Percentiles rank a stretch among this genome's conserved stretches.
Evolutionary conservation across 768 basidiomycete genomes (phyloP).

Genomic region (Kwoniella newhampshirensis): DNA sequence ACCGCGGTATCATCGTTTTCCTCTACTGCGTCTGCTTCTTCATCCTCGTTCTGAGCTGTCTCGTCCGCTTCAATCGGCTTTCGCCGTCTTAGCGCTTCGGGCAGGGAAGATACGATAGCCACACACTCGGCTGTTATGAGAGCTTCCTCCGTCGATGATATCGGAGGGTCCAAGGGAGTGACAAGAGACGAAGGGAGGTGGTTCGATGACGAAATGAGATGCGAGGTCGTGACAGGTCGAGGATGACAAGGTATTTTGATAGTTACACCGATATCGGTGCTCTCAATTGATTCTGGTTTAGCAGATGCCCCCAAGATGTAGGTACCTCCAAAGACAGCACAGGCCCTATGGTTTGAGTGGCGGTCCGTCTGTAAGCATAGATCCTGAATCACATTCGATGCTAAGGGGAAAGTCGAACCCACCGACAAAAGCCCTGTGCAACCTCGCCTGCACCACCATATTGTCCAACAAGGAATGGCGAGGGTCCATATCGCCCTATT

Average conservation of each 20-base stretch:
- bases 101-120: conserved; percentile 37
- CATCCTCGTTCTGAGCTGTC: neutral
- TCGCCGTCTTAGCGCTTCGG: conserved; percentile 14
- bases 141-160: neutral
- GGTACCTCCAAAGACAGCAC: conserved; percentile 67
- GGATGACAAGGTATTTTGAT: conserved; percentile 41
- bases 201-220: conserved; percentile 32
- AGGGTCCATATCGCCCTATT: conserved; percentile 79
- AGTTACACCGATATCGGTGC: conserved; percentile 8
- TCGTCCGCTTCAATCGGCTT: conserved; percentile 2
- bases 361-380: too few relatives aligned
- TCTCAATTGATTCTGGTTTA: conserved; percentile 22
- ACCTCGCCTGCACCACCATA: conserved; percentile 93
- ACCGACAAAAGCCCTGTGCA: conserved; percentile 73
- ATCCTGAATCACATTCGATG: too few relatives aligned
- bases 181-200: conserved; percentile 26
- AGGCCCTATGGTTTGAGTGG: conserved; percentile 59
- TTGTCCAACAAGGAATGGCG: conserved; percentile 87
- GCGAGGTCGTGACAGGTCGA: conserved; percentile 27
- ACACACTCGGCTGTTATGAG: conserved; percentile 33
- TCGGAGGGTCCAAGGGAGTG: neutral
- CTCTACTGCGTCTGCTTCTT: conserved; percentile 13
- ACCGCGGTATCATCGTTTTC: conserved; percentile 46
- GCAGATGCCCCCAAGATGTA: conserved; percentile 55
- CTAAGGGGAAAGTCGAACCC: conserved; percentile 10